Evolutionary conservation across 495 filamentous ascomycete species (phyloP).

Genomic region (Neurospora sp.): DNA sequence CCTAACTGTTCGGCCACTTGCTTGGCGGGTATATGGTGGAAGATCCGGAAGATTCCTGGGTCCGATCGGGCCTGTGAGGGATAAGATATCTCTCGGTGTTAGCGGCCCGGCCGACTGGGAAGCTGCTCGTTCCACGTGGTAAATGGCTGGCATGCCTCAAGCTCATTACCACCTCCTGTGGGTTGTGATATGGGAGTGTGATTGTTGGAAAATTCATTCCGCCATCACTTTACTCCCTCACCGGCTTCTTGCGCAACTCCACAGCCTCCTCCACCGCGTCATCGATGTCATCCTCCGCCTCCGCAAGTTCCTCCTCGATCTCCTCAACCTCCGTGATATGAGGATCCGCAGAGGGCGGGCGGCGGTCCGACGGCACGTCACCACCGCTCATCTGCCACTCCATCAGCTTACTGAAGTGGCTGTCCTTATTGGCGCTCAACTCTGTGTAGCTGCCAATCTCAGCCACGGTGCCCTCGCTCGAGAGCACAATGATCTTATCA

Average conservation of each 20-base stretch:
- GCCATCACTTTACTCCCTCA: constrained; percentile 5
- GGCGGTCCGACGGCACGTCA: constrained; percentile 34
- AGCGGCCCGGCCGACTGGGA: not conserved
- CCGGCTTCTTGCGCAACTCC: not conserved
- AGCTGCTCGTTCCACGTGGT: not conserved
- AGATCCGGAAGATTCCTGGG: not conserved
- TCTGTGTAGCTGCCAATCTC: constrained; percentile 78
- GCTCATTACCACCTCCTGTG: not conserved
- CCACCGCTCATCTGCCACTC: constrained; percentile 96
- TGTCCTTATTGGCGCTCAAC: constrained; percentile 57
- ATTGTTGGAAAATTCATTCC: not conserved
- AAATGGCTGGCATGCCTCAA: not conserved
- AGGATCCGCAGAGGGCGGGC: constrained; percentile 9
- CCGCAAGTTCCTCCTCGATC: constrained; percentile 34
- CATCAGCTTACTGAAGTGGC: constrained; percentile 91
- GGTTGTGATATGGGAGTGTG: not conserved
- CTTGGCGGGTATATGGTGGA: not conserved
- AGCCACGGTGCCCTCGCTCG: constrained; percentile 73
- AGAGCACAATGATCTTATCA: constrained; percentile 84
- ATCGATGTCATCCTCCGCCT: constrained; percentile 27
- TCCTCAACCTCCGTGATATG: constrained; percentile 36
- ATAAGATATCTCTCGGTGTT: not conserved
- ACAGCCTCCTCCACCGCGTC: constrained; percentile 9
- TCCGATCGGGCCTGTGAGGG: not conserved
- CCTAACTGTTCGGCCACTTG: not conserved